Conservation (phyloP, 169 alveolate species). For the Neospora caninum region DNA sequence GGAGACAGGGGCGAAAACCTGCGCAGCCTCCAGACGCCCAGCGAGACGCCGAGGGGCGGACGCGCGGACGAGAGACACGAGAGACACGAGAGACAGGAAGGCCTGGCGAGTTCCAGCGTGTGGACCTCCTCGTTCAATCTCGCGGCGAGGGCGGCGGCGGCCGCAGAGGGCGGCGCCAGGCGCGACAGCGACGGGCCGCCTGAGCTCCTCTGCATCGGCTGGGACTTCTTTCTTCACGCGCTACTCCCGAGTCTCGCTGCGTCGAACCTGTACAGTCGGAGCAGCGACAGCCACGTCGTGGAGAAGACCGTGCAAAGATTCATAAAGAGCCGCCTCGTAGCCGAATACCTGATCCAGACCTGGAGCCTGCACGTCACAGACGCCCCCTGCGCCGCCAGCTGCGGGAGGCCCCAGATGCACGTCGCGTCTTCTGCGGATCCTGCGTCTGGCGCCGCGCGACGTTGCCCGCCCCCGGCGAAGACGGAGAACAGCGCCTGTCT, state of each 20-base stretch:
- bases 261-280: neutral
- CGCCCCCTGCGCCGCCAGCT: neutral
- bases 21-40: neutral
- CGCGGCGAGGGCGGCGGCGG: conserved; percentile 1
- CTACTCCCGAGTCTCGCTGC: conserved; percentile 15
- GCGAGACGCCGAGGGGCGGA: neutral
- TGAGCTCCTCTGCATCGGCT: conserved; percentile 36
- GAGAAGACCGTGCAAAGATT: conserved; percentile 1
- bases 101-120: neutral
- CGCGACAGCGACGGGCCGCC: conserved; percentile 1
- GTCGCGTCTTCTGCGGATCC: neutral
- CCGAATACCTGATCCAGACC: neutral
- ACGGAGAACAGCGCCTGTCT: neutral
- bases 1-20: no score
- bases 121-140: neutral
- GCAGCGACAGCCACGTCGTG: conserved; percentile 42
- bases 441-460: no score
- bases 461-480: no score
- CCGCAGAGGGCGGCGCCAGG: neutral
- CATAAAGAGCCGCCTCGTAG: neutral
- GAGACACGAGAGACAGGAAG: neutral
- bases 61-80: neutral
- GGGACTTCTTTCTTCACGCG: conserved; percentile 5
- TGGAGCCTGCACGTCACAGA: neutral
- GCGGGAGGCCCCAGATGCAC: neutral